Evolutionary conservation across 495 filamentous ascomycete genomes (phyloP), one percentile per base, ranked within the genome.

Genomic region (Neurospora sublineolata): DNA sequence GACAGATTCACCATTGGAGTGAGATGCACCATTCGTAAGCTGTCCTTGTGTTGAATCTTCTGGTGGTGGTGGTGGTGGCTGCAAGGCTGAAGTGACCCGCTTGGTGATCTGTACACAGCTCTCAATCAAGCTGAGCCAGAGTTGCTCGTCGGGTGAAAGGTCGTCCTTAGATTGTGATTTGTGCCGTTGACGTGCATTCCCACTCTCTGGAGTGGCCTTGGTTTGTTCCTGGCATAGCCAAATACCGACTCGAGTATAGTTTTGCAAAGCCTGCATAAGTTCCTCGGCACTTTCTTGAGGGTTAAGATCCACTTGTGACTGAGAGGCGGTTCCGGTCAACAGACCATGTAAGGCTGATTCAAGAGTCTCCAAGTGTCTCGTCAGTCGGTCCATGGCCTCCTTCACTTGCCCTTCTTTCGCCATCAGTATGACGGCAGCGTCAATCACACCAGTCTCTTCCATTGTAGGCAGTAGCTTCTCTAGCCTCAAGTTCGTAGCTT

Each of bases 181-280:
- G 75, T 87, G 85, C 40, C 81, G 77, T 69, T 82, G 80, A 33
- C 77, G 76, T 16, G 78, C 68, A 3, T 70, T 77, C 30, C 37
- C 67, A 1, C 69, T 76, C 9, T 76, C 76, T 30, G 74, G 75
- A 18, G 83, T 79, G 1, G 86, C 88, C 75, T 91, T 93, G 69
- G 87, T 94, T 80, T 98, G 94, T 40, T 92, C 90, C 81, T 95
- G 93, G 76, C 95, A 97, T 30, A 99, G 86, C 95, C 95, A 99
- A 27, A 94, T 92, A 37, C 95, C 95, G 27, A 99, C 93, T 68
- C 92, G 88, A 1, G 89, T 86, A 79, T 97, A 97, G 77, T 94
- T 98, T 70, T 94, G 88, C 58, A 99, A 79, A 5, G 90, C 91
- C 42, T 89, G 88, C 20, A 97, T 83, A 3, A 96, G 84, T 64